phyloP scores from a whole-genome alignment of 179 eudicot genomes.

The Gypsophila paniculata region DNA sequence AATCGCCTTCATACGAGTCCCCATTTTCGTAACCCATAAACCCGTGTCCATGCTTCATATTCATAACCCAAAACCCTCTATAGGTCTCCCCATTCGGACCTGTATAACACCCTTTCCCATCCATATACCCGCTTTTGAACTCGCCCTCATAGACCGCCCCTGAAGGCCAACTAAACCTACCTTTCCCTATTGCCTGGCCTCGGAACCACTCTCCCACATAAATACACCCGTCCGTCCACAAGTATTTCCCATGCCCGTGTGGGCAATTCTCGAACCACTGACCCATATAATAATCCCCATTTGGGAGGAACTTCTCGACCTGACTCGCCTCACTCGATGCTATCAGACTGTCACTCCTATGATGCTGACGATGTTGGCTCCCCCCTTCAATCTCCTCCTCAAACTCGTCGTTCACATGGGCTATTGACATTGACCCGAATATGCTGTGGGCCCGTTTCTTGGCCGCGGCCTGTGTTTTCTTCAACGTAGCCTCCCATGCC shows the following conservation, averaged over 20 bases:
- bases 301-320: slow-evolving; percentile 53
- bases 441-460: slow-evolving; percentile 65
- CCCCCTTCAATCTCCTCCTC: slow-evolving; percentile 27
- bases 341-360: slow-evolving; percentile 3
- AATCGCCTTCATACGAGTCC: slow-evolving; percentile 73
- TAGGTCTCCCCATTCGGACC: slow-evolving; percentile 55
- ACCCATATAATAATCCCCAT: slow-evolving; percentile 79
- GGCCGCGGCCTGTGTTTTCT: slow-evolving; percentile 53
- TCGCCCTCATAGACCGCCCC: slow-evolving; percentile 92
- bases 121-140: slow-evolving; percentile 80
- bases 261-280: slow-evolving; percentile 68
- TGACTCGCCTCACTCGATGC: slow-evolving; percentile 13
- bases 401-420: slow-evolving; percentile 56
- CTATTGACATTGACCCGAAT: slow-evolving; percentile 71
- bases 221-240: slow-evolving; percentile 93
- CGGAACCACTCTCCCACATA: slow-evolving; percentile 82
- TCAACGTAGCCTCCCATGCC: slow-evolving; percentile 85
- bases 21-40: slow-evolving; percentile 50
- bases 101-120: slow-evolving; percentile 68
- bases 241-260: slow-evolving; percentile 72
- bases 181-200: slow-evolving; percentile 75
- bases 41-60: slow-evolving; percentile 80
- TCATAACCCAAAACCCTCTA: slow-evolving; percentile 75
- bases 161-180: slow-evolving; percentile 86
- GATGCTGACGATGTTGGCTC: slow-evolving; percentile 11